Conservation (phyloP, 2,329 filamentous ascomycete species). For the Beauveria scarabaeidicola region DNA sequence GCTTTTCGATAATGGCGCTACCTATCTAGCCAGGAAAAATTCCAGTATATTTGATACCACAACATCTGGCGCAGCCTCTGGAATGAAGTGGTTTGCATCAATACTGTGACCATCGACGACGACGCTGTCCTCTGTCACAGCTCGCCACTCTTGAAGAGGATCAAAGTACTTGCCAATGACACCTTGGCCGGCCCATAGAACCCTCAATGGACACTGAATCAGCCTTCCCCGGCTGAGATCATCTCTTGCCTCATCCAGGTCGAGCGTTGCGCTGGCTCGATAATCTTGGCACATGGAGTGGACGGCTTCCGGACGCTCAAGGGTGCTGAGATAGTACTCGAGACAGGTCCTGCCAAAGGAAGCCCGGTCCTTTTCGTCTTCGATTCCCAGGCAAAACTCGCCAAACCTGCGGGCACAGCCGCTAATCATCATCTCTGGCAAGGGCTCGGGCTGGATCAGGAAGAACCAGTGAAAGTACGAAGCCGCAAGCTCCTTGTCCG, state of each 20-base stretch:
- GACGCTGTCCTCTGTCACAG: constrained; percentile 25
- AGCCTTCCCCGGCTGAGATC: constrained; percentile 31
- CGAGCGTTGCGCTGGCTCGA: constrained; percentile 35
- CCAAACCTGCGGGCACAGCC: constrained; percentile 30
- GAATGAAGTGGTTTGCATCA: constrained; percentile 33
- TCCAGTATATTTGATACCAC: constrained; percentile 2
- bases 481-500: constrained; percentile 33
- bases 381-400: constrained; percentile 33
- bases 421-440: constrained; percentile 41
- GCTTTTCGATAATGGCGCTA: neutral
- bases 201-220: constrained; percentile 32
- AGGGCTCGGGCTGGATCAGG: constrained; percentile 41
- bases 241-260: constrained; percentile 35
- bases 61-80: constrained; percentile 35
- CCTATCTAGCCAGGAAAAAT: neutral
- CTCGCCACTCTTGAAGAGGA: constrained; percentile 35
- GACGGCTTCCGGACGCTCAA: constrained; percentile 34
- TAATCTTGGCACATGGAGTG: constrained; percentile 49
- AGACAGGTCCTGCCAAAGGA: constrained; percentile 28
- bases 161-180: constrained; percentile 36
- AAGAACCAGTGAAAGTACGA: constrained; percentile 54
- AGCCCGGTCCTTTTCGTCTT: constrained; percentile 23
- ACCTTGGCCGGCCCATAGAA: constrained; percentile 36
- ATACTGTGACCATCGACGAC: constrained; percentile 28
- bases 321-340: constrained; percentile 31